Evolutionary conservation across 2,329 filamentous ascomycete species (phyloP), one percentile per base, ranked within the genome.

Genomic region (Ophiosphaerella korrae): DNA sequence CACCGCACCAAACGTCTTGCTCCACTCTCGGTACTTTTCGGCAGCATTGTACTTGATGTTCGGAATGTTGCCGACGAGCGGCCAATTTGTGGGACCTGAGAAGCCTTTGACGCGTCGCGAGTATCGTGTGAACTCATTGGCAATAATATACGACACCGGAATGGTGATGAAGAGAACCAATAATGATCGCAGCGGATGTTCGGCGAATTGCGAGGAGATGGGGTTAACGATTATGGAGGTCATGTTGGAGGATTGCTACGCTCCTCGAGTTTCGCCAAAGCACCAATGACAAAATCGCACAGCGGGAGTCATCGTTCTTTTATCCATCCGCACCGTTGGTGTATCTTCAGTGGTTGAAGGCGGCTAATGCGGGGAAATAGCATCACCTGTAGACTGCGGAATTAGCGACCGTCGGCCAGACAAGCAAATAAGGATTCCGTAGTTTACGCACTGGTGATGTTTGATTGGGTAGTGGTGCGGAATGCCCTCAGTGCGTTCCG

Each of bases 1-100:
- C 8, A 78, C 74, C 0, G 71, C 66, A 12, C 75, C 75, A 53
- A 75, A 76, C 11, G 57, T 67, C 52, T 71, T 69, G 37, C 72
- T 66, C 75, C 76, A 78, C 47, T 75, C 58, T 8, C 75, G 70
- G 48, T 78, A 78, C 51, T 74, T 74, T 41, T 77, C 74, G 2
- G 75, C 70, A 0, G 75, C 74, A 36, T 77, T 76, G 61, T 68
- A 70, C 24, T 71, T 74, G 50, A 78, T 77, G 34, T 74, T 67
- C 5, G 73, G 70, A 24, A 77, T 75, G 50, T 77, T 77, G 12
- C 75, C 75, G 7, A 78, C 70, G 12, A 77, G 48, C 0, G 73
- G 74, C 57, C 71, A 70, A 38, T 74, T 75, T 24, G 59, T 58
- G 1, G 75, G 75, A 3, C 75, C 75, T 0, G 58, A 35, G 57